Base-by-base conservation (phyloP, 2,329 filamentous ascomycete genomes). In the Neurospora sp. region DNA sequence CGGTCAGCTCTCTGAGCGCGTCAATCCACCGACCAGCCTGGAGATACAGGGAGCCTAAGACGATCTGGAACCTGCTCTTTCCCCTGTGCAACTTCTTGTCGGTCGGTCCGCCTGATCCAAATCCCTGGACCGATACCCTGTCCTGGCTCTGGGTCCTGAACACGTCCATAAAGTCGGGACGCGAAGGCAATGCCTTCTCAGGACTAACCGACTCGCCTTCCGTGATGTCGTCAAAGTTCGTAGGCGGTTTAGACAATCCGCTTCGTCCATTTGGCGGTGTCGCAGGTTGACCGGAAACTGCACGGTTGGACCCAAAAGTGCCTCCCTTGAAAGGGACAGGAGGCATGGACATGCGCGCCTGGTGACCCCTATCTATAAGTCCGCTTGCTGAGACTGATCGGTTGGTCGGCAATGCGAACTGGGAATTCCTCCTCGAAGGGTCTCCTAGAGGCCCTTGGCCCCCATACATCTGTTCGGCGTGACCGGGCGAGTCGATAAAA, bases 11-110 rank as follows among this genome's bases (percentile, higher is more conserved):
- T 78, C 89, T 91, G 66, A 98, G 80, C 8, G 95, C 94, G 80
- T 98, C 94, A 67, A 85, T 87, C 93, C 96, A 97, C 72, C 93
- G 89, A 36, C 96, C 96, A 68, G 93, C 91, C 79, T 94, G 91
- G 74, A 99, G 87, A 78, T 95, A 96, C 73, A 97, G 84, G 17
- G 91, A 93, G 1, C 93, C 95, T 74, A 97, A 85, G 9, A 97
- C 87, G 70, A 97, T 90, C 28, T 89, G 88, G 15, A 92, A 86
- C 69, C 95, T 89, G 38, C 91, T 91, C 78, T 91, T 94, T 38
- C 93, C 93, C 78, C 93, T 93, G 74, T 90, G 90, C 72, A 93
- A 90, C 78, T 89, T 91, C 73, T 91, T 85, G 77, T 97, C 93
- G 74, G 90, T 91, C 71, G 91, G 83, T 70, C 91, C 90, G 67